Percentiles rank a stretch among this genome's conserved stretches.
Conservation (phyloP, 2,329 filamentous ascomycete species). For the Trichoderma citrinoviride region DNA sequence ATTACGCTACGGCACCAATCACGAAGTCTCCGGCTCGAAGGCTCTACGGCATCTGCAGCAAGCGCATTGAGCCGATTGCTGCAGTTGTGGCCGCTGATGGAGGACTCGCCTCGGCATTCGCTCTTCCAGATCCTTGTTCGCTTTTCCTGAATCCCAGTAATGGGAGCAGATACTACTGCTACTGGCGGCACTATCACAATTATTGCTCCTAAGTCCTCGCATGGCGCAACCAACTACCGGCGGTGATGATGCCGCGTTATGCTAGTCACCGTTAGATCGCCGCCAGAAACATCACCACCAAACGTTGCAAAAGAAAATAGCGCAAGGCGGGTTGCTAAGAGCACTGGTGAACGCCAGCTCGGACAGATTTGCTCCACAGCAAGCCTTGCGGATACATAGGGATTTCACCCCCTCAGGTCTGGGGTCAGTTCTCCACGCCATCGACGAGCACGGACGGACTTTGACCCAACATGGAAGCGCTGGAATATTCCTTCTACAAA, state of each 20-base stretch:
- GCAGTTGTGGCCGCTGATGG: not conserved
- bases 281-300: not conserved
- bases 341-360: not conserved
- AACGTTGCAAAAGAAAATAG: conserved; percentile 5
- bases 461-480: conserved; percentile 14
- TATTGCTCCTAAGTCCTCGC: not conserved
- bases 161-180: no score
- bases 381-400: conserved; percentile 25
- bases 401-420: conserved; percentile 16
- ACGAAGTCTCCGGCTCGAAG: not conserved
- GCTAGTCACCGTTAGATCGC: not conserved
- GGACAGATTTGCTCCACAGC: conserved; percentile 8
- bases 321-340: conserved; percentile 11
- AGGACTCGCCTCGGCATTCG: not conserved
- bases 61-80: not conserved
- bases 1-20: not conserved
- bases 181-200: no score
- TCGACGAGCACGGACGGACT: conserved; percentile 20
- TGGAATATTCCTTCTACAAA: conserved; percentile 22
- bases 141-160: not conserved
- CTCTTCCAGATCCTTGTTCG: not conserved
- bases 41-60: not conserved
- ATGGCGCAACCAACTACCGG: not conserved
- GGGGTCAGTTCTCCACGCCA: conserved; percentile 24
- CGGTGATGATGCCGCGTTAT: not conserved